phyloP scores from a whole-genome alignment of 2,329 filamentous ascomycete genomes.

The Penicillium sp. region DNA sequence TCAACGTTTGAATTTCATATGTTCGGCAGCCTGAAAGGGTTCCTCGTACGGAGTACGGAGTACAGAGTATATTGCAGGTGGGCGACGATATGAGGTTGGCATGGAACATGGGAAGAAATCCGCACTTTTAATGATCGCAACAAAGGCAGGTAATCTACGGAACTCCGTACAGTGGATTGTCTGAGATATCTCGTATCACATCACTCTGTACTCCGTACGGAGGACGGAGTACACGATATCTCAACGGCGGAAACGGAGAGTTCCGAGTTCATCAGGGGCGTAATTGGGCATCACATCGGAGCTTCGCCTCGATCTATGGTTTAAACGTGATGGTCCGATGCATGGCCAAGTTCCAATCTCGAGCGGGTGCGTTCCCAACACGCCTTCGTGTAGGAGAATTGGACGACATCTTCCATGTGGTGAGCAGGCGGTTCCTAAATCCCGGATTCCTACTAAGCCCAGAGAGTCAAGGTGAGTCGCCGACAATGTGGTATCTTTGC shows the following conservation, averaged over 20 bases:
- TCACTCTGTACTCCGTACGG: background rate
- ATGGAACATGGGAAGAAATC: background rate
- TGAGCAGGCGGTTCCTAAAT: slow-evolving; percentile 5
- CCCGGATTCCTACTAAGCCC: background rate
- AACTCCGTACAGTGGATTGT: background rate
- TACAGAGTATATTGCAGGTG: background rate
- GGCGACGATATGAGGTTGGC: background rate
- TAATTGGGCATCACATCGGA: slow-evolving; percentile 11
- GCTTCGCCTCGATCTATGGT: slow-evolving; percentile 1
- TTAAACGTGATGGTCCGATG: slow-evolving; percentile 8
- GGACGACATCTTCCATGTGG: slow-evolving; percentile 8
- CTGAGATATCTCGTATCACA: background rate
- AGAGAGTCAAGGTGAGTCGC: background rate
- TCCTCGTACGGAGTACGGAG: background rate
- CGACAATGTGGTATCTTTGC: slow-evolving; percentile 16
- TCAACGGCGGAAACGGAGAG: background rate
- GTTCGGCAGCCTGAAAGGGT: too few relatives aligned
- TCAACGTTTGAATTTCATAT: background rate
- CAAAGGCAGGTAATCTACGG: background rate
- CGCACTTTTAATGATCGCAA: too few relatives aligned
- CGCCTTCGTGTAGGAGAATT: background rate
- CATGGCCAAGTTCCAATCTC: slow-evolving; percentile 4
- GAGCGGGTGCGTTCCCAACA: background rate
- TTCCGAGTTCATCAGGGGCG: background rate
- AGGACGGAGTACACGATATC: background rate